phyloP scores from a whole-genome alignment of 2,329 filamentous ascomycete genomes.

The Penicillium crustosum region DNA sequence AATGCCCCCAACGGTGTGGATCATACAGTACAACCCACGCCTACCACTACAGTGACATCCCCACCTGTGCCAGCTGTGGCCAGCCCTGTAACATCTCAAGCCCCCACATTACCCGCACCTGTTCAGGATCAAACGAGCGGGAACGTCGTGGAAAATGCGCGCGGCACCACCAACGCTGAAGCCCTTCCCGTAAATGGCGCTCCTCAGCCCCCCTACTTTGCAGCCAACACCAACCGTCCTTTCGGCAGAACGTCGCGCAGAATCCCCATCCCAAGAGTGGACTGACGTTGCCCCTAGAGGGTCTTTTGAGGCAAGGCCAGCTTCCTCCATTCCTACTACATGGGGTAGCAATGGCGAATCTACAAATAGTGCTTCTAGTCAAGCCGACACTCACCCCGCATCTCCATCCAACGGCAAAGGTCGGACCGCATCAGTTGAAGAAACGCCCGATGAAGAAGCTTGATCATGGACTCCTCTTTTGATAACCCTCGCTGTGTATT shows the following conservation, averaged over 20 bases:
- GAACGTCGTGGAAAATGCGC: background rate
- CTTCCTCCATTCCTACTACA: constrained; percentile 15
- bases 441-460: constrained; percentile 33
- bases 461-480: constrained; percentile 5
- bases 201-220: background rate
- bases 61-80: constrained; percentile 2
- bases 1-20: constrained; percentile 4
- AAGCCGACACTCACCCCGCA: constrained; percentile 15
- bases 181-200: background rate
- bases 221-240: constrained; percentile 17
- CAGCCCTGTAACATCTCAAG: background rate
- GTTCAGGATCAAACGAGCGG: background rate
- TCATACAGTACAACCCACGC: constrained; percentile 1
- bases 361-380: background rate
- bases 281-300: constrained; percentile 26
- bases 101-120: constrained; percentile 1
- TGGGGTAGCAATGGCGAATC: constrained; percentile 13
- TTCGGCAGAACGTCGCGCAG: constrained; percentile 15
- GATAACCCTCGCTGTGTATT: constrained; percentile 1
- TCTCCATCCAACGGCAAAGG: constrained; percentile 37
- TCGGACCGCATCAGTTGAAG: constrained; percentile 38
- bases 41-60: constrained; percentile 3
- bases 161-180: background rate
- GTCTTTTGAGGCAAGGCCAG: constrained; percentile 17
- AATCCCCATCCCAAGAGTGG: constrained; percentile 34